These are phyloP conservation scores for Candida awuae DNA, from an alignment of 805 yeast genomes.

Conservation along the genomic window DNA sequence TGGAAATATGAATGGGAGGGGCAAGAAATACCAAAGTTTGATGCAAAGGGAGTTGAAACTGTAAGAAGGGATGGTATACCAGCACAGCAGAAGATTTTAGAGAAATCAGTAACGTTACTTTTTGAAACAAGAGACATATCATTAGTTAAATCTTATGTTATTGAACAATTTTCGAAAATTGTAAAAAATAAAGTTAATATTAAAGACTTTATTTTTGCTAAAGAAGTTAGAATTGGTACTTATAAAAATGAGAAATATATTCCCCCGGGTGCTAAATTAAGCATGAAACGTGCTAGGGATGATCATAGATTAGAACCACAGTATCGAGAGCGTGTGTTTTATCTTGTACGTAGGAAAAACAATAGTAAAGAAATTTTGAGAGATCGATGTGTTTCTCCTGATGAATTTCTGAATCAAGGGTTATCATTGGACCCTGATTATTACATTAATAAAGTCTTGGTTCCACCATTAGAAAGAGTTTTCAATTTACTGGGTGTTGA, in stretches of 20 bases:
- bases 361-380: conserved; percentile 48
- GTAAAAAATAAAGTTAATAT: conserved; percentile 54
- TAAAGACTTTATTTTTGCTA: conserved; percentile 86
- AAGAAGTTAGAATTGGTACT: conserved; percentile 77
- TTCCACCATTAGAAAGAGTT: conserved; percentile 85
- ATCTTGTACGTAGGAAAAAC: conserved; percentile 56
- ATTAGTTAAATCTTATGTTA: conserved; percentile 54
- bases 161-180: conserved; percentile 60
- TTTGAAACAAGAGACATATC: conserved; percentile 72
- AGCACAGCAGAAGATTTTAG: conserved; percentile 79
- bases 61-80: conserved; percentile 92
- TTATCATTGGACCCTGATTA: conserved; percentile 69
- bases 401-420: conserved; percentile 44
- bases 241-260: conserved; percentile 64
- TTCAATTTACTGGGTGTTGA: conserved; percentile 80
- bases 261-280: conserved; percentile 89
- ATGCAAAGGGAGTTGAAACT: conserved; percentile 96
- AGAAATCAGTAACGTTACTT: conserved; percentile 54
- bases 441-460: conserved; percentile 71
- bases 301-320: conserved; percentile 81
- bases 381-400: conserved; percentile 77
- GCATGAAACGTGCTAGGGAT: conserved; percentile 48
- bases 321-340: conserved; percentile 81
- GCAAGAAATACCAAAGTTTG: conserved; percentile 60
- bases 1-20: conserved; percentile 55